Percentiles rank a stretch among this genome's conserved stretches.
These are phyloP conservation scores for Nothopassalora personata DNA, from an alignment of 2,329 filamentous ascomycete species.

Conservation along the genomic window DNA sequence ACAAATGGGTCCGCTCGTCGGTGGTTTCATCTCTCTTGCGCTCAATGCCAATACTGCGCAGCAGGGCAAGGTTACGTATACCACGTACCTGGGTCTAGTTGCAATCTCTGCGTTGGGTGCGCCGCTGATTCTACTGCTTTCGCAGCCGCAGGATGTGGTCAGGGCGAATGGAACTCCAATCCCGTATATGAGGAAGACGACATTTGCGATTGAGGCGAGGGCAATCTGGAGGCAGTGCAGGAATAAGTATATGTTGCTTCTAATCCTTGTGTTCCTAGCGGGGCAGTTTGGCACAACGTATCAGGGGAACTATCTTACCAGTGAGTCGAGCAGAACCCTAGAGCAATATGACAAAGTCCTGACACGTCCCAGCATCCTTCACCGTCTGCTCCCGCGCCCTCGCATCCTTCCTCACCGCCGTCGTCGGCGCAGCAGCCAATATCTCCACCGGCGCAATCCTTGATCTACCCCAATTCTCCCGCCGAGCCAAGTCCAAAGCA, in stretches of 20 bases:
- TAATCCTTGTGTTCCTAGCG: slow-evolving; percentile 39
- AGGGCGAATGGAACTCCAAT: slow-evolving; percentile 38
- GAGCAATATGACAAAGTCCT: neutral
- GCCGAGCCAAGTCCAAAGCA: slow-evolving; percentile 12
- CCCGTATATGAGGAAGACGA: slow-evolving; percentile 32
- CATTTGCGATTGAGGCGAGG: slow-evolving; percentile 34
- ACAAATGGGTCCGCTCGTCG: slow-evolving; percentile 45
- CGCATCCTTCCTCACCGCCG: slow-evolving; percentile 39
- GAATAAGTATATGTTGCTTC: slow-evolving; percentile 34
- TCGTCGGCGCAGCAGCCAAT: slow-evolving; percentile 23
- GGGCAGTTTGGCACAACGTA: slow-evolving; percentile 42
- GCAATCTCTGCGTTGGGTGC: slow-evolving; percentile 35
- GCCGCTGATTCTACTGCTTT: slow-evolving; percentile 38
- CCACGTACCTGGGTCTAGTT: slow-evolving; percentile 43
- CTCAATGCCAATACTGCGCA: slow-evolving; percentile 44
- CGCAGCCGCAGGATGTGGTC: slow-evolving; percentile 39
- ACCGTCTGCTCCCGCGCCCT: slow-evolving; percentile 44
- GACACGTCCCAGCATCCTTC: slow-evolving; percentile 35
- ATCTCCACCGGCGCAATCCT: slow-evolving; percentile 13
- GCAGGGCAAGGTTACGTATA: slow-evolving; percentile 31
- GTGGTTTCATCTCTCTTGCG: slow-evolving; percentile 44
- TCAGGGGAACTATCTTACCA: slow-evolving; percentile 43
- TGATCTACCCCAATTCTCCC: slow-evolving; percentile 8
- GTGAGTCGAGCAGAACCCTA: neutral
- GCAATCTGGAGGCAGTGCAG: slow-evolving; percentile 34